These are phyloP conservation scores for Trichophaea hybrida DNA, from an alignment of 2,329 filamentous ascomycete species.

Conservation along the genomic window DNA sequence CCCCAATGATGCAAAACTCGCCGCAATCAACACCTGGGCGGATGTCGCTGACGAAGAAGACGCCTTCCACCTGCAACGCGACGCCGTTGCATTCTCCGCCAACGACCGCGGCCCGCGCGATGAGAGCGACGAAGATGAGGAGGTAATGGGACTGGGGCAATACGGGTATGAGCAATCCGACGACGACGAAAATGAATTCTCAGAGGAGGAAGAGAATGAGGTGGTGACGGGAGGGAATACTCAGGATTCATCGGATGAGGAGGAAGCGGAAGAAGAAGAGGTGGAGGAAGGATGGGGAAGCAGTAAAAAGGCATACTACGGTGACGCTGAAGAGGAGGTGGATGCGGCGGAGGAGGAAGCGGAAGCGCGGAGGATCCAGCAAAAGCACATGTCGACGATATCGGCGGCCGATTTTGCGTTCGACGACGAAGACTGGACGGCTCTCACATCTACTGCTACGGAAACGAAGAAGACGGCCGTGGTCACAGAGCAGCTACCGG, in stretches of 20 bases:
- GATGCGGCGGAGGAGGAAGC: conserved; percentile 81
- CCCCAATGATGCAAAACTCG: background rate
- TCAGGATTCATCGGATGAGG: conserved; percentile 36
- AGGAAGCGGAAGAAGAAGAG: conserved; percentile 41
- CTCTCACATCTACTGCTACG: conserved; percentile 31
- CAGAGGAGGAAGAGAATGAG: conserved; percentile 36
- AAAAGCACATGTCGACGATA: conserved; percentile 83
- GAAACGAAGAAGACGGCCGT: conserved; percentile 35
- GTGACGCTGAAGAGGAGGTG: conserved; percentile 52
- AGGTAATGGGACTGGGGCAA: conserved; percentile 19
- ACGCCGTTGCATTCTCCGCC: conserved; percentile 67
- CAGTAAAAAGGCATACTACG: conserved; percentile 83
- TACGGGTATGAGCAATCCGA: conserved; percentile 34
- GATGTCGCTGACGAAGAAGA: conserved; percentile 90
- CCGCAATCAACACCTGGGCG: conserved; percentile 45
- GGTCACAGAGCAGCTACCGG: conserved; percentile 49
- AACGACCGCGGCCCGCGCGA: conserved; percentile 57
- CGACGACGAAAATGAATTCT: conserved; percentile 32
- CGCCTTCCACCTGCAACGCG: conserved; percentile 75
- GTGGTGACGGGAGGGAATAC: conserved; percentile 4
- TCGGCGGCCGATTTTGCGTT: conserved; percentile 85
- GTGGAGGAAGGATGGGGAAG: conserved; percentile 67
- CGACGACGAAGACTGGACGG: conserved; percentile 74
- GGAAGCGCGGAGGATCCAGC: conserved; percentile 74
- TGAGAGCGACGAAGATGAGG: conserved; percentile 40